Evolutionary conservation across 257 asterid species (phyloP), one percentile per base, ranked within the genome.

Genomic region (Ilex asprella): DNA sequence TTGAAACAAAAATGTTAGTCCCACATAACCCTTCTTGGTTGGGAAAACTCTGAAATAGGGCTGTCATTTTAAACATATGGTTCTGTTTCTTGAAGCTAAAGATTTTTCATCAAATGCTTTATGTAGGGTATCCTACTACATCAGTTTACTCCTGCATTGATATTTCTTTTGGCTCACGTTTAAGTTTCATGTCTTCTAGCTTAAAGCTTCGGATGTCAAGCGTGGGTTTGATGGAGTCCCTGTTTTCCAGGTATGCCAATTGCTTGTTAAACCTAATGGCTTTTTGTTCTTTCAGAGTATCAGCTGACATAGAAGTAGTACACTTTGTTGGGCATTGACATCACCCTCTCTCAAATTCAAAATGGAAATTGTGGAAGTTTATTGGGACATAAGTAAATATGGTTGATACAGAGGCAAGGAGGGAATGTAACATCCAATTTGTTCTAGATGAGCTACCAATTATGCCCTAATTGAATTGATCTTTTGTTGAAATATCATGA

Each of bases 151-250:
- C 39, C 15, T 16, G 43, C 30, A 31, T 30, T 44, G 31, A 12
- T 30, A 39, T 29, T 29, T 63, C 46, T 67, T 71, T 63, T 51
- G 32, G 29, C 57, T 75, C 56, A 29, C 16, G 8, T 41, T 56
- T 7, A 13, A 11, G 39, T 31, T 70, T 68, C 31, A 64, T 68
- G 13, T 61, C 62, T 75, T 61, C 62, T 75, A 92, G 97, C 72
- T 89, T 63, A 86, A 79, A 81, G 79, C 91, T 72, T 80, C 93
- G 21, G 83, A 73, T 59, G 54, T 50, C 46, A 80, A 68, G 78
- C 69, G 70, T 55, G 96, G 97, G 68, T 92, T 89, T 76, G 96
- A 92, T 78, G 99, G 97, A 80, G 97, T 92, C 74, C 99, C 99
- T 52, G 94, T 92, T 79, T 89, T 88, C 71, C 97, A 89, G 99